Evolutionary conservation across 169 alveolate genomes (phyloP).

Genomic region (Eimeria falciformis): DNA sequence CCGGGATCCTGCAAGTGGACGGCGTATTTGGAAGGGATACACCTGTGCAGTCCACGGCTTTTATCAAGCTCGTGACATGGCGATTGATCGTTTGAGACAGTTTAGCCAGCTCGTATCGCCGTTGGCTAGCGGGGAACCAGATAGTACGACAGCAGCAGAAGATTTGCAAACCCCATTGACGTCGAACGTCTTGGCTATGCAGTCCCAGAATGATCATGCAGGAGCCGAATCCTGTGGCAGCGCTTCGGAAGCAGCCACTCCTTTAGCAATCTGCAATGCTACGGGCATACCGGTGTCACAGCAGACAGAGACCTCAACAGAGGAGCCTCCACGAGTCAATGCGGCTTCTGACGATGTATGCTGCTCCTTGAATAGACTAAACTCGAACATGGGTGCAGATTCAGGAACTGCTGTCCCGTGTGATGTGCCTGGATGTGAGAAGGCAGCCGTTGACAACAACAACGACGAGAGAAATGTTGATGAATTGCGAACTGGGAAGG

Average conservation of each 20-base stretch:
- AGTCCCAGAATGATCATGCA: conserved; percentile 33
- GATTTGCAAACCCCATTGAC: background rate
- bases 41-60: conserved; percentile 78
- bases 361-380: background rate
- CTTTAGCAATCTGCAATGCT: background rate
- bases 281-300: background rate
- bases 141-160: conserved; percentile 1
- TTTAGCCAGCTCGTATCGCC: conserved; percentile 66
- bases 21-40: conserved; percentile 77
- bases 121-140: conserved; percentile 12
- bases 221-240: background rate
- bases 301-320: background rate
- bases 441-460: background rate
- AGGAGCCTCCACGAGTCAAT: background rate
- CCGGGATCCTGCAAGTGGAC: conserved; percentile 75
- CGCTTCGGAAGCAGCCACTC: background rate
- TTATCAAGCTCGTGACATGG: conserved; percentile 76
- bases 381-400: background rate
- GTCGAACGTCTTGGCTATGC: background rate
- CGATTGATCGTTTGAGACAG: conserved; percentile 73
- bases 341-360: background rate
- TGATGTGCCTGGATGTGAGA: background rate
- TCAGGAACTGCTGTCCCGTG: background rate
- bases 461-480: background rate
- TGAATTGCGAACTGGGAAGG: no score